These are phyloP conservation scores for Lepidium aucheri DNA, from an alignment of 345 rosid genomes.

Conservation along the genomic window DNA sequence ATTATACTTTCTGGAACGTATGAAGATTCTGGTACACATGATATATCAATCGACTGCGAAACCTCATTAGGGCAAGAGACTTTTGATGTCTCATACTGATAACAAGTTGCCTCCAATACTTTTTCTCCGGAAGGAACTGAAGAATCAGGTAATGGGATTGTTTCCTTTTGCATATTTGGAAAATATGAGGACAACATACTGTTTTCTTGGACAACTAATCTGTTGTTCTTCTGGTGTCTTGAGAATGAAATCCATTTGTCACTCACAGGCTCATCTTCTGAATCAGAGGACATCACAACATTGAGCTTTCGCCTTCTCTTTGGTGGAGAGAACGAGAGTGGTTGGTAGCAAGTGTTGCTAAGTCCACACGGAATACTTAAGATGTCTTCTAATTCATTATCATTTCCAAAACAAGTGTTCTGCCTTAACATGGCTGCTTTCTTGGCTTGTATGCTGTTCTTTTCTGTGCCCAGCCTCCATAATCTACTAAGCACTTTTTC, in stretches of 20 bases:
- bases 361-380: slow-evolving; percentile 24
- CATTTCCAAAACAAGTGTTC: slow-evolving; percentile 42
- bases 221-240: slow-evolving; percentile 18
- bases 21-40: slow-evolving; percentile 80
- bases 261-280: slow-evolving; percentile 54
- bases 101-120: slow-evolving; percentile 26
- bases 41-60: slow-evolving; percentile 45
- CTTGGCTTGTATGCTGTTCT: slow-evolving; percentile 50
- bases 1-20: slow-evolving; percentile 74
- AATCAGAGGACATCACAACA: slow-evolving; percentile 65
- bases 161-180: slow-evolving; percentile 27
- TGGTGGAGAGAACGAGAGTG: slow-evolving; percentile 30
- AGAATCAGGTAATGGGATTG: slow-evolving; percentile 24
- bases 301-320: slow-evolving; percentile 41
- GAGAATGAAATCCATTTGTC: slow-evolving; percentile 17
- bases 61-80: slow-evolving; percentile 23
- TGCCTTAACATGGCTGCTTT: slow-evolving; percentile 67
- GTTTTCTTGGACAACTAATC: slow-evolving; percentile 25
- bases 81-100: slow-evolving; percentile 29
- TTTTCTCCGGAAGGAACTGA: slow-evolving; percentile 24
- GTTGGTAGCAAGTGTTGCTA: slow-evolving; percentile 38
- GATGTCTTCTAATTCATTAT: slow-evolving; percentile 35
- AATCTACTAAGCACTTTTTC: slow-evolving; percentile 27
- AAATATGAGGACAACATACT: slow-evolving; percentile 22
- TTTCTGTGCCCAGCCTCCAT: slow-evolving; percentile 29